Percentiles rank a stretch among this genome's conserved stretches.
These are phyloP conservation scores for Tolypocladium sp. DNA, from an alignment of 2,329 filamentous ascomycete genomes.

Conservation along the genomic window DNA sequence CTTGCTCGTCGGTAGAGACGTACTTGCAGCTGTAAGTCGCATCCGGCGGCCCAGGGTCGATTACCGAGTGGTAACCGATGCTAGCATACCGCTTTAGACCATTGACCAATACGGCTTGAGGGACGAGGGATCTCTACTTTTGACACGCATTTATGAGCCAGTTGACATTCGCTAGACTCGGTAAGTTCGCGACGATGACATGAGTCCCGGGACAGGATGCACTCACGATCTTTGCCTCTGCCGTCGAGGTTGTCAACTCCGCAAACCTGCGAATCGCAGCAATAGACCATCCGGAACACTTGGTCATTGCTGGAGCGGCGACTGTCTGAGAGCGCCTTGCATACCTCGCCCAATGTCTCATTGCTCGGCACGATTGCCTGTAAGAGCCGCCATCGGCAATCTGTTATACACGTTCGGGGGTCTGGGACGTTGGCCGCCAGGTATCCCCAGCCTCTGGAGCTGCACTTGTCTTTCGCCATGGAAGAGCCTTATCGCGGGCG, in stretches of 20 bases:
- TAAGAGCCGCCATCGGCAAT: conserved; percentile 24
- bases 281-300: conserved; percentile 37
- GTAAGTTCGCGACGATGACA: conserved; percentile 5
- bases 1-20: background rate
- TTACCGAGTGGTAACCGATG: conserved; percentile 14
- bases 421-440: conserved; percentile 18
- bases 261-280: conserved; percentile 41
- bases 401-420: conserved; percentile 21
- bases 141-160: conserved; percentile 41
- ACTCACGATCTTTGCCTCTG: conserved; percentile 34
- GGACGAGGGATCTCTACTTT: conserved; percentile 27
- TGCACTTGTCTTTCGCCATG: conserved; percentile 6
- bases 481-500: background rate
- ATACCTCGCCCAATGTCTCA: conserved; percentile 21
- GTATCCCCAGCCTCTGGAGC: conserved; percentile 17
- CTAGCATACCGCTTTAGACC: conserved; percentile 7
- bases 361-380: conserved; percentile 13
- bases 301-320: conserved; percentile 13
- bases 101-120: background rate
- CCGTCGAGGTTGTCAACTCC: conserved; percentile 29
- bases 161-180: conserved; percentile 36
- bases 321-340: conserved; percentile 19
- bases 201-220: background rate
- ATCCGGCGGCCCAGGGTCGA: conserved; percentile 12
- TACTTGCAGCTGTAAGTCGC: conserved; percentile 11